These are phyloP conservation scores for Euphorbia tirucalli DNA, from an alignment of 345 rosid species.

Conservation along the genomic window DNA sequence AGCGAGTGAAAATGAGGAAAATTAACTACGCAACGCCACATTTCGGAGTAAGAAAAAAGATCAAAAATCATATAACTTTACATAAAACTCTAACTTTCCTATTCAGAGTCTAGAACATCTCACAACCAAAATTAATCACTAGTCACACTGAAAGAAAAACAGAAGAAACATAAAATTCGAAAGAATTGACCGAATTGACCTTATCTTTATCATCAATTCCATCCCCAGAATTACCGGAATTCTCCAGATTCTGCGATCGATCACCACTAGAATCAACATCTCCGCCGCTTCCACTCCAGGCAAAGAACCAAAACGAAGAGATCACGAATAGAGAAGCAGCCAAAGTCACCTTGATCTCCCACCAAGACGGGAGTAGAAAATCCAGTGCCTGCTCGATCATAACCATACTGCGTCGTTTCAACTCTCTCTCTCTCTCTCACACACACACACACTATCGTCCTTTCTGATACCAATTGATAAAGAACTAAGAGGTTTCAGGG, in stretches of 20 bases:
- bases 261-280: constrained; percentile 32
- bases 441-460: not conserved
- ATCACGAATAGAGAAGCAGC: constrained; percentile 62
- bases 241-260: constrained; percentile 40
- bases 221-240: constrained; percentile 38
- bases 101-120: not conserved
- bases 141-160: not conserved
- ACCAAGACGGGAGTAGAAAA: constrained; percentile 71
- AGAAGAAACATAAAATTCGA: not conserved
- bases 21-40: not conserved
- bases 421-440: not conserved
- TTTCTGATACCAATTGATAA: not conserved
- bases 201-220: constrained; percentile 52
- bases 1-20: not conserved
- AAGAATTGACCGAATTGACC: constrained; percentile 38
- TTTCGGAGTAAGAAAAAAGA: not conserved
- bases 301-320: constrained; percentile 59
- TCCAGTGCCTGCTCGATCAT: constrained; percentile 43
- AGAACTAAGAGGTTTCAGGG: constrained; percentile 7
- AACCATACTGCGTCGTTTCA: not conserved
- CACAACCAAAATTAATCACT: not conserved
- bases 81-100: not conserved
- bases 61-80: not conserved
- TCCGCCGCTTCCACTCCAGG: constrained; percentile 38
- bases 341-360: constrained; percentile 79